phyloP scores from a whole-genome alignment of 257 asterid genomes.

The Nicotiana attenuata region DNA sequence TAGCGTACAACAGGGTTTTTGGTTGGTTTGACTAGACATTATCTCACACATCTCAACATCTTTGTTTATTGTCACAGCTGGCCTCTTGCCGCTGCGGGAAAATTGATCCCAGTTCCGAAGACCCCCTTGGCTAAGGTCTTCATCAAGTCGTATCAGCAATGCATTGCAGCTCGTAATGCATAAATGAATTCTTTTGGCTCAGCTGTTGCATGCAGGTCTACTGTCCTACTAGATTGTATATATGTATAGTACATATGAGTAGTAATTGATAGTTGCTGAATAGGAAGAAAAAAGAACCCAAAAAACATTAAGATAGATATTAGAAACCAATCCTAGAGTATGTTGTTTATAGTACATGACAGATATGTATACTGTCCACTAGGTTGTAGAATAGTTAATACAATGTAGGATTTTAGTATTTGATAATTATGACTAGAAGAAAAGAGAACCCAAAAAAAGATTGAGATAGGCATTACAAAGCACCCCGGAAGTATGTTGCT shows the following conservation, averaged over 20 bases:
- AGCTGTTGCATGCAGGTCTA: background rate
- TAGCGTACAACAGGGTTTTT: constrained; percentile 11
- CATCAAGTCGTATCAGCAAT: constrained; percentile 59
- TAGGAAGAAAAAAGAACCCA: background rate
- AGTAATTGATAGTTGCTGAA: background rate
- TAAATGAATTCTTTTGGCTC: background rate
- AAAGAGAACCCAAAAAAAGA: constrained; percentile 1
- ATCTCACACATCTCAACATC: background rate
- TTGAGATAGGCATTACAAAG: background rate
- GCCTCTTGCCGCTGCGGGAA: constrained; percentile 88
- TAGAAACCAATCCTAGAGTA: background rate
- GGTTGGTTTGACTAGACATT: background rate
- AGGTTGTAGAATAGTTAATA: background rate
- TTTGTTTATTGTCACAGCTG: constrained; percentile 48
- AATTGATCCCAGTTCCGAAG: constrained; percentile 78
- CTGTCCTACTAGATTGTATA: background rate
- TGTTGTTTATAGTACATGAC: background rate
- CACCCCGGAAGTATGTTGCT: background rate
- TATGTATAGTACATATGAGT: background rate
- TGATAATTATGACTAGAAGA: background rate
- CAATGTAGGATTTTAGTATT: background rate
- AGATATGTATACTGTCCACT: background rate
- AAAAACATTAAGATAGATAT: background rate
- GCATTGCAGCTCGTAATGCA: constrained; percentile 51
- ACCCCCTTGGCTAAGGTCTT: constrained; percentile 78